These are phyloP conservation scores for Limonomyces culmigenus DNA, from an alignment of 1,284 basidiomycete genomes.

Conservation along the genomic window DNA sequence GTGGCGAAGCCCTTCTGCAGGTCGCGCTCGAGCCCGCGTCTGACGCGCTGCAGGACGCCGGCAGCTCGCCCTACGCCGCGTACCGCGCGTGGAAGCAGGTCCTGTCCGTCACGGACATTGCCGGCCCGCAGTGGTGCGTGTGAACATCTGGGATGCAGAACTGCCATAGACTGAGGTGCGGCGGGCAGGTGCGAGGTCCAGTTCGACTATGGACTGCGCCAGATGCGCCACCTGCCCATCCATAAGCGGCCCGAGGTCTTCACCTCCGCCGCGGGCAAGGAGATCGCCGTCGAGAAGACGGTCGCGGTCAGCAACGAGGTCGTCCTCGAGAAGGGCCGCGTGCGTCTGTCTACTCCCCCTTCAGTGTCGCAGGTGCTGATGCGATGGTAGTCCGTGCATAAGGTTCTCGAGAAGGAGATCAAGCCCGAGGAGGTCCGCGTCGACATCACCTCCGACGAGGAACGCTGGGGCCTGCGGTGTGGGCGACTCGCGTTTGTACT, in stretches of 20 bases:
- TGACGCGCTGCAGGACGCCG: constrained; percentile 3
- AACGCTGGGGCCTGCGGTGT: neutral
- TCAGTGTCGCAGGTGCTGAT: too few species aligned
- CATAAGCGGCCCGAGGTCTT: constrained; percentile 43
- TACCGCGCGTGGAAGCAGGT: constrained; percentile 2
- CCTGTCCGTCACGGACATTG: constrained; percentile 18
- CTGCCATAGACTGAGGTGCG: neutral
- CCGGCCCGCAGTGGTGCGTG: neutral
- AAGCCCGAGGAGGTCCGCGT: neutral
- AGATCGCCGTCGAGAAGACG: neutral
- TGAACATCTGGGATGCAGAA: constrained; percentile 1
- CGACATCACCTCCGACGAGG: neutral
- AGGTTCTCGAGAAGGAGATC: neutral
- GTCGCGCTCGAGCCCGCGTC: constrained; percentile 5
- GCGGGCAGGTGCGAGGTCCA: constrained; percentile 57
- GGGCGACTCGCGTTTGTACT: too few species aligned
- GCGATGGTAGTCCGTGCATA: neutral
- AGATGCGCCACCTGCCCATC: constrained; percentile 35
- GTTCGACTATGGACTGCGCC: constrained; percentile 54
- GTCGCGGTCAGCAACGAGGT: neutral
- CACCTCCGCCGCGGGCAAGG: constrained; percentile 42
- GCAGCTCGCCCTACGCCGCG: neutral
- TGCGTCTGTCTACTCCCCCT: too few species aligned
- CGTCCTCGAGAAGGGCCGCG: neutral
- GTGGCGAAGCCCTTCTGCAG: constrained; percentile 14